phyloP scores from a whole-genome alignment of 805 yeast species.

The Metahyphopichia silvanorum region DNA sequence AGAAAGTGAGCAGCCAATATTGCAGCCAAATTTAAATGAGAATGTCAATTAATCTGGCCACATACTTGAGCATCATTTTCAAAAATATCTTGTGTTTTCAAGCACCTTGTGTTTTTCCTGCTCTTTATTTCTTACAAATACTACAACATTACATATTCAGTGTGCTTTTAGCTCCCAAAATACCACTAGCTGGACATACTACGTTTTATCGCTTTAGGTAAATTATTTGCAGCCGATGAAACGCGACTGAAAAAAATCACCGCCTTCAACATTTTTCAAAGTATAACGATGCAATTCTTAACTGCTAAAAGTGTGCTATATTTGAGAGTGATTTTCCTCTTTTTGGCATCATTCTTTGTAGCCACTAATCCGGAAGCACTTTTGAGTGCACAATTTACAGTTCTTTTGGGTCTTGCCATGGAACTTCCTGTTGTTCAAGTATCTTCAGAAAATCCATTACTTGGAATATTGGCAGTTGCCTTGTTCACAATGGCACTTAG shows the following conservation, averaged over 20 bases:
- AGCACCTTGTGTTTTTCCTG: no score
- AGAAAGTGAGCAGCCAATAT: no score
- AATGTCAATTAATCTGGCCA: no score
- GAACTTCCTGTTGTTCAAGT: slow-evolving; percentile 33
- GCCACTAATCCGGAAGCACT: slow-evolving; percentile 47
- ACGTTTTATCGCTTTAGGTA: neutral
- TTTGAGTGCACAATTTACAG: slow-evolving; percentile 42
- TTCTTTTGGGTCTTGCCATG: slow-evolving; percentile 62
- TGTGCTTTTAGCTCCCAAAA: no score
- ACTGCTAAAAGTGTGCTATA: slow-evolving; percentile 49
- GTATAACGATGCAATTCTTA: slow-evolving; percentile 45
- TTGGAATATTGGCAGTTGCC: slow-evolving; percentile 49
- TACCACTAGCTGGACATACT: neutral
- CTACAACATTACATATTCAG: no score
- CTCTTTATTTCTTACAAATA: no score
- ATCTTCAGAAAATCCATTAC: slow-evolving; percentile 38
- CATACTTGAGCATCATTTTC: no score
- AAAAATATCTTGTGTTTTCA: no score
- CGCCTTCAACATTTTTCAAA: neutral
- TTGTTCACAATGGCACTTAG: slow-evolving; percentile 42
- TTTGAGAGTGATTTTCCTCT: slow-evolving; percentile 43
- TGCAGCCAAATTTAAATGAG: no score
- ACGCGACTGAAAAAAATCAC: no score
- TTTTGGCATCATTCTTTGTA: slow-evolving; percentile 42
- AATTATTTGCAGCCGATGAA: slow-evolving; percentile 1